A percentile compares a stretch with the other conserved stretches of the same genome.
Conservation (phyloP, 148 eudicot species). For the Euryodendron excelsum region DNA sequence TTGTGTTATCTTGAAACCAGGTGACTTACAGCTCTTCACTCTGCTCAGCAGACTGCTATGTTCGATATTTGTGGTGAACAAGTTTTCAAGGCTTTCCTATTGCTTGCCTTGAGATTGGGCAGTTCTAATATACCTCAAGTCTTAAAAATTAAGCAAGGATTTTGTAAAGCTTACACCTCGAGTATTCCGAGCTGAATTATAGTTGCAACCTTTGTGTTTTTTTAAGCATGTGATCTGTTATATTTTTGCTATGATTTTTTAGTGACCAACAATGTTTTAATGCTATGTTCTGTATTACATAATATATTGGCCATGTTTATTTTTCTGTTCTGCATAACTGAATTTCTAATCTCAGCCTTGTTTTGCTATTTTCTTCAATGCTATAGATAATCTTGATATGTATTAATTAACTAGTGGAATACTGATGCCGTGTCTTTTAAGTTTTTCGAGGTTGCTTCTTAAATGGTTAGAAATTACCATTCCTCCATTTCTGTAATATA, state of each 20-base stretch:
- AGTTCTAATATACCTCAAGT: neutral
- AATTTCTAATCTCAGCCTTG: neutral
- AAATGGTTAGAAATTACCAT: neutral
- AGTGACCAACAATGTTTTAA: neutral
- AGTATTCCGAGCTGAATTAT: neutral
- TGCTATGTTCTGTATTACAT: neutral
- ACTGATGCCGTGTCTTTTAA: neutral
- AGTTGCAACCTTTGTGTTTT: neutral
- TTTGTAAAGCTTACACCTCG: neutral
- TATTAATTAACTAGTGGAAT: neutral
- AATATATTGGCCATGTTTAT: neutral
- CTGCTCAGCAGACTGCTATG: neutral
- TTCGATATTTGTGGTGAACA: neutral
- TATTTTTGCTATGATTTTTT: neutral
- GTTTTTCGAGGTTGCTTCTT: neutral
- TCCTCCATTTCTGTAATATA: neutral
- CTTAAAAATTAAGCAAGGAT: neutral
- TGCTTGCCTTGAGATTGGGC: neutral
- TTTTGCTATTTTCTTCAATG: neutral
- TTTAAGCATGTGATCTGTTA: neutral
- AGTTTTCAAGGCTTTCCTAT: neutral
- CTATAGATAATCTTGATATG: neutral
- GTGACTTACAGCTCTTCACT: neutral
- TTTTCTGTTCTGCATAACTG: neutral
- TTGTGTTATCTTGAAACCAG: neutral